A percentile compares a stretch with the other conserved stretches of the same genome.
Evolutionary conservation across 768 basidiomycete genomes (phyloP).

Genomic region (Trametes sanguinea): DNA sequence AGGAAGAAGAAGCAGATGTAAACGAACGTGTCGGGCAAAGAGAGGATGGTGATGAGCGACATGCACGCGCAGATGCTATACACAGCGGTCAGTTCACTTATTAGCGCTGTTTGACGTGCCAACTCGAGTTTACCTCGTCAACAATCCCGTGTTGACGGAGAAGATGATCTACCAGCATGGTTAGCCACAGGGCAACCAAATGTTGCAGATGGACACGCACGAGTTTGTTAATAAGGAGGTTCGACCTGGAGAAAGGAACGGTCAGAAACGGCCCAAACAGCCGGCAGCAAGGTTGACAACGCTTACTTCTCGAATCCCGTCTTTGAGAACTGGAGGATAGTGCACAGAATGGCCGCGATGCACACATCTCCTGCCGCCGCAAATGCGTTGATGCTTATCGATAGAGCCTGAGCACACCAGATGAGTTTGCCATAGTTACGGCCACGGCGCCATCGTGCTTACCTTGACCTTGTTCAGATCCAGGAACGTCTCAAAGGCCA

Average conservation of each 20-base stretch:
- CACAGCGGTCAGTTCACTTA: neutral
- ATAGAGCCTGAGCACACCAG: conserved; percentile 41
- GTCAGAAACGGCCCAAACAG: neutral
- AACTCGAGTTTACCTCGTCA: conserved; percentile 33
- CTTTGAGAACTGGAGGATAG: conserved; percentile 49
- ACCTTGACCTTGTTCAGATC: conserved; percentile 17
- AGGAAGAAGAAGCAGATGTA: conserved; percentile 61
- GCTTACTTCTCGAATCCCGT: conserved; percentile 49
- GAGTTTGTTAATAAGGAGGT: conserved; percentile 43
- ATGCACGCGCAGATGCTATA: conserved; percentile 40
- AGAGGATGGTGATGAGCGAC: conserved; percentile 47
- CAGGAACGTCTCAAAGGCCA: conserved; percentile 5
- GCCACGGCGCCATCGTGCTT: neutral
- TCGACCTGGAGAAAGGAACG: conserved; percentile 30
- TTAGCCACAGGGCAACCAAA: neutral
- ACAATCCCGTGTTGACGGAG: conserved; percentile 42
- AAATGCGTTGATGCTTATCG: conserved; percentile 55
- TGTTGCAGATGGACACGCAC: neutral
- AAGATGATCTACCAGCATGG: conserved; percentile 36
- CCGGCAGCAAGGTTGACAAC: neutral
- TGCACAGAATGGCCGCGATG: conserved; percentile 51
- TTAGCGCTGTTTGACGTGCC: neutral
- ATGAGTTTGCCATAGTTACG: no score
- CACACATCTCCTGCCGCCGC: conserved; percentile 50
- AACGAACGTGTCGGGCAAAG: conserved; percentile 50